Conservation (phyloP, 1,139 yeast genomes). For the Hyphopichia fennica region DNA sequence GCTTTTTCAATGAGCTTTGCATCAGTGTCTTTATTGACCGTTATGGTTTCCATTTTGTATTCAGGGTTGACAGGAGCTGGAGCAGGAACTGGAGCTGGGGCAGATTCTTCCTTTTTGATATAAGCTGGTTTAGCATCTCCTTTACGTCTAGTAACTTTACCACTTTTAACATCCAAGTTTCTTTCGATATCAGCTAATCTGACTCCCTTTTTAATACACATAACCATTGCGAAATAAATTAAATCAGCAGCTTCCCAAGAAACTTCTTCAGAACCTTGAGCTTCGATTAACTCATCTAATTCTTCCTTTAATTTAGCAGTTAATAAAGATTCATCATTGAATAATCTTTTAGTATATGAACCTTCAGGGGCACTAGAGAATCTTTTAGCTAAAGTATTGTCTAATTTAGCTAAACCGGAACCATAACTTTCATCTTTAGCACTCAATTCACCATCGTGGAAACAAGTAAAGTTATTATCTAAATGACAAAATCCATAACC, state of each 20-base stretch:
- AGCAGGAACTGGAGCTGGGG: constrained; percentile 11
- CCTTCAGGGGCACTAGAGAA: constrained; percentile 75
- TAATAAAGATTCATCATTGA: constrained; percentile 71
- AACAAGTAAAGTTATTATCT: constrained; percentile 72
- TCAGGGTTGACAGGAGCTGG: constrained; percentile 19
- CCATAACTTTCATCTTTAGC: constrained; percentile 46
- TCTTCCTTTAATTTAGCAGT: constrained; percentile 92
- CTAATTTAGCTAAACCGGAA: constrained; percentile 64
- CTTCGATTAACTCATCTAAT: constrained; percentile 93
- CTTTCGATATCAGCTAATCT: constrained; percentile 76
- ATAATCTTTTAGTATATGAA: constrained; percentile 87
- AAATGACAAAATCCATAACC: constrained; percentile 94
- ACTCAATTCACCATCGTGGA: constrained; percentile 44
- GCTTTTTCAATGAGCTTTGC: constrained; percentile 54
- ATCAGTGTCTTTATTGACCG: constrained; percentile 43
- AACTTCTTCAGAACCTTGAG: constrained; percentile 57
- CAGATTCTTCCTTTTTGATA: constrained; percentile 20
- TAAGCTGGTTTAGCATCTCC: constrained; percentile 93
- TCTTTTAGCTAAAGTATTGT: constrained; percentile 59
- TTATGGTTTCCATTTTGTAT: constrained; percentile 64
- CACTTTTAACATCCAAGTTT: constrained; percentile 78
- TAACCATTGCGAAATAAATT: constrained; percentile 85
- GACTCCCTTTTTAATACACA: constrained; percentile 81
- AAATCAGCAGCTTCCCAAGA: constrained; percentile 99
- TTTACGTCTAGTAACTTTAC: constrained; percentile 87